Conservation (phyloP, 768 basidiomycete genomes). For the Amanita pallidorosea region DNA sequence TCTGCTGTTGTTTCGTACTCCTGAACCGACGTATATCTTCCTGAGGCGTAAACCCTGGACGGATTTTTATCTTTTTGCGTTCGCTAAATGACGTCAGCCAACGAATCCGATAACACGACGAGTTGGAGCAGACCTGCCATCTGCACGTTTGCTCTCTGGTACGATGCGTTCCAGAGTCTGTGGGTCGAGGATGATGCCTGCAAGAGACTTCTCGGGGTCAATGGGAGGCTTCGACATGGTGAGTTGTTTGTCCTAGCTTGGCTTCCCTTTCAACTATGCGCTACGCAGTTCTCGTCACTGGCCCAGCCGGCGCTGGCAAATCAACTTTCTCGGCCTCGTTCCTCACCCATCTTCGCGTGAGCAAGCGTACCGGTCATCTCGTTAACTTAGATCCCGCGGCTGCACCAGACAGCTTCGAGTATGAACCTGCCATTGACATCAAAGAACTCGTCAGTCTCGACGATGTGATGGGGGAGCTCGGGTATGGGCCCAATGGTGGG, state of each 20-base stretch:
- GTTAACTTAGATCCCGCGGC: slow-evolving; percentile 98
- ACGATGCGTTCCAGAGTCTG: slow-evolving; percentile 81
- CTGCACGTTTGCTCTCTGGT: slow-evolving; percentile 69
- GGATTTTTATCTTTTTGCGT: slow-evolving; percentile 80
- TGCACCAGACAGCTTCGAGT: slow-evolving; percentile 75
- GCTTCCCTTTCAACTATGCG: slow-evolving; percentile 42
- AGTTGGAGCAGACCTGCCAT: slow-evolving; percentile 65
- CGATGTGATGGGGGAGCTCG: slow-evolving; percentile 93
- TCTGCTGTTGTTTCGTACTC: slow-evolving; percentile 61
- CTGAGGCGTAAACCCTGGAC: slow-evolving; percentile 90
- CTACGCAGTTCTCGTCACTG: slow-evolving; percentile 81
- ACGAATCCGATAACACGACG: slow-evolving; percentile 7
- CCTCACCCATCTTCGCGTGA: slow-evolving; percentile 77
- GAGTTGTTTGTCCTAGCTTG: slow-evolving; percentile 5
- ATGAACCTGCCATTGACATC: slow-evolving; percentile 90
- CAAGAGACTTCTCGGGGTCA: slow-evolving; percentile 53
- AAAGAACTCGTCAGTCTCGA: slow-evolving; percentile 83
- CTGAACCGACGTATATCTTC: slow-evolving; percentile 88
- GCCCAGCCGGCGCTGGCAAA: slow-evolving; percentile 98
- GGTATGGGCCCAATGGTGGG: slow-evolving; percentile 95
- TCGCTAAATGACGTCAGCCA: slow-evolving; percentile 35
- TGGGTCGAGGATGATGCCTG: slow-evolving; percentile 83
- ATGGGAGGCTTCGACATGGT: slow-evolving; percentile 71
- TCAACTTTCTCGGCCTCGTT: slow-evolving; percentile 87
- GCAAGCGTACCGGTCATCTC: slow-evolving; percentile 79